Conservation (phyloP, 139 green algal genomes). For the Zygnema cylindricum region DNA sequence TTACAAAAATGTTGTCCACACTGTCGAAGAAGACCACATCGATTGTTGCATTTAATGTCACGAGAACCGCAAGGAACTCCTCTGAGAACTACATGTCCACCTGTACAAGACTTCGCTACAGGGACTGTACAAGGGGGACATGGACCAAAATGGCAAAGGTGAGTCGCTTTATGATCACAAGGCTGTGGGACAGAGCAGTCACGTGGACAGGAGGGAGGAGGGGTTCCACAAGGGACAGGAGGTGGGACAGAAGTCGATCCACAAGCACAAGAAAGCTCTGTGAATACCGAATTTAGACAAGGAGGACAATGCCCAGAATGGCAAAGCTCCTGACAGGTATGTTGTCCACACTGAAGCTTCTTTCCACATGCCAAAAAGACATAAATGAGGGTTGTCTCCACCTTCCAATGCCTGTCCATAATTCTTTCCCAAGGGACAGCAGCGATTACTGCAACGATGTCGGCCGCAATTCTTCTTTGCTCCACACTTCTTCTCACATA, state of each 20-base stretch:
- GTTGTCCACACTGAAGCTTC: conserved; percentile 56
- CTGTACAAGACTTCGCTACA: conserved; percentile 43
- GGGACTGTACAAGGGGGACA: conserved; percentile 53
- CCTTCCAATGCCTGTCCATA: not conserved
- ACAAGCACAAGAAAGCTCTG: conserved; percentile 52
- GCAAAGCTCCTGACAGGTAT: conserved; percentile 57
- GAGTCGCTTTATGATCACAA: conserved; percentile 46
- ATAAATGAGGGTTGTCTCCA: conserved; percentile 35
- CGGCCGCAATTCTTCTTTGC: conserved; percentile 60
- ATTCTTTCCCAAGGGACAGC: conserved; percentile 27
- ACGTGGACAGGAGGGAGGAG: conserved; percentile 27
- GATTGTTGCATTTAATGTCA: conserved; percentile 40
- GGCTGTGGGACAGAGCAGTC: conserved; percentile 24
- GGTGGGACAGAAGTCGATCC: conserved; percentile 41
- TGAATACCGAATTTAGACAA: conserved; percentile 33
- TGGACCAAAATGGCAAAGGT: conserved; percentile 54
- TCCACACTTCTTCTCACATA: conserved; percentile 53
- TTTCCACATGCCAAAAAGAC: conserved; percentile 53
- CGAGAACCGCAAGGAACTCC: conserved; percentile 44
- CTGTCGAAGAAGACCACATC: conserved; percentile 31
- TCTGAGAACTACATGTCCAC: conserved; percentile 51
- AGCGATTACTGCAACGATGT: conserved; percentile 54
- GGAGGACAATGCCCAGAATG: conserved; percentile 59
- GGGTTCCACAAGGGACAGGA: conserved; percentile 53
- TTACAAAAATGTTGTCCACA: conserved; percentile 50